Percentiles rank a stretch among this genome's conserved stretches.
phyloP scores from a whole-genome alignment of 2,329 filamentous ascomycete species.

The Leptosphaerulina australis region DNA sequence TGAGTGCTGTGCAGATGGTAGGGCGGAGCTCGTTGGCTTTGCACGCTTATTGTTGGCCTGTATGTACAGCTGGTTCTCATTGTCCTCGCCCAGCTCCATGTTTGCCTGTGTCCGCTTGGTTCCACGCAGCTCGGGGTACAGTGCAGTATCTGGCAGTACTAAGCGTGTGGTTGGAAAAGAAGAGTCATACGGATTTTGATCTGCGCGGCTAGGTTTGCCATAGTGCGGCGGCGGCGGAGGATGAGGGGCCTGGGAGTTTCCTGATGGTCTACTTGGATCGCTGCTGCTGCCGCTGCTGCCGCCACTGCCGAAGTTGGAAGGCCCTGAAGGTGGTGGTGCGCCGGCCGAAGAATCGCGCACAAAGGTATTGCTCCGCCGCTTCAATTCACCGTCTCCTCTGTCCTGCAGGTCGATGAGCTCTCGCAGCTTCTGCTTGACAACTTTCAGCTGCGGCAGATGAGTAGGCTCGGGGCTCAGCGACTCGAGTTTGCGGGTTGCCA shows the following conservation, averaged over 20 bases:
- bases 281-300: too few relatives aligned
- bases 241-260: too few relatives aligned
- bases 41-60: too few relatives aligned
- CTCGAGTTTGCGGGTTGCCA: background rate
- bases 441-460: background rate
- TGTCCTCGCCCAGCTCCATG: too few relatives aligned
- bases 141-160: background rate
- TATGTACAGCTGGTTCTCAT: too few relatives aligned
- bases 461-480: conserved; percentile 2
- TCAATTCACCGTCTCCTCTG: background rate
- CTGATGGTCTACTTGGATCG: too few relatives aligned
- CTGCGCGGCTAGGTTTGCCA: background rate
- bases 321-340: background rate
- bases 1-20: too few relatives aligned
- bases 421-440: conserved; percentile 1
- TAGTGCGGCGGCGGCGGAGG: background rate
- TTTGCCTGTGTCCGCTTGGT: too few relatives aligned
- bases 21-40: too few relatives aligned
- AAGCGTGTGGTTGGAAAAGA: background rate
- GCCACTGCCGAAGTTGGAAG: background rate
- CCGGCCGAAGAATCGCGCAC: background rate
- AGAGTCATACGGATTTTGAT: background rate
- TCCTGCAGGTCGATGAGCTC: conserved; percentile 1
- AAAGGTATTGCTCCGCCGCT: background rate
- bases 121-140: background rate